Base-by-base conservation (phyloP, 345 rosid genomes). In the Eucalyptus lansdowneana region DNA sequence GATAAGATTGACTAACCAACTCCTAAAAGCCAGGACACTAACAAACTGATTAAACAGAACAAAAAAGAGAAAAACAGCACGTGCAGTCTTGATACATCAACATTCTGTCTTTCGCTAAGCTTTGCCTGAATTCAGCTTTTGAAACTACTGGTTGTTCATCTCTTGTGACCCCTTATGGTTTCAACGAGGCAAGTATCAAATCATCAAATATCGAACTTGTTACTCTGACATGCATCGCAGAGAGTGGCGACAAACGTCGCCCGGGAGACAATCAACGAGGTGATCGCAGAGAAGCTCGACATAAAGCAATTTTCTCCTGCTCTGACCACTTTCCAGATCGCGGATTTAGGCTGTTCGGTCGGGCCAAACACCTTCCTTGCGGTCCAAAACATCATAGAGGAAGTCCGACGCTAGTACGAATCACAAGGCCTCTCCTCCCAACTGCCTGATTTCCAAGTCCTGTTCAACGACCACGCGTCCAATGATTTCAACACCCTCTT, bases 311-410 rank as follows among this genome's bases (percentile, higher is more conserved):
- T 90, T 5, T 81, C 89, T 44, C 45, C 76, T 25, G 80, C 69
- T 6, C 8, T 89, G 50, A 90, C 86, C 49, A 60, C 86, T 12
- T 42, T 92, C 85, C 87, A 27, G 7, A 90, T 96, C 27, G 97
- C 92, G 3, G 98, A 96, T 87, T 88, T 93, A 50, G 97, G 96
- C 10, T 94, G 94, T 80, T 93, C 97, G 4, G 88, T 91, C 11
- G 96, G 98, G 31, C 95, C 98, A 2, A 94, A 95, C 93, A 93
- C 98, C 6, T 93, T 95, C 69, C 16, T 53, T 1, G 92, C 92
- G 1, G 91, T 96, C 51, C 92, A 93, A 50, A 92, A 92, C 91
- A 90, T 96, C 60, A 86, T 94, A 7, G 91, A 93, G 72, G 91
- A 92, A 29, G 92, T 92, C 65, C 92, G 90, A 65, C 34, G 56